phyloP scores from a whole-genome alignment of 257 asterid species.

The Verbena officinalis region DNA sequence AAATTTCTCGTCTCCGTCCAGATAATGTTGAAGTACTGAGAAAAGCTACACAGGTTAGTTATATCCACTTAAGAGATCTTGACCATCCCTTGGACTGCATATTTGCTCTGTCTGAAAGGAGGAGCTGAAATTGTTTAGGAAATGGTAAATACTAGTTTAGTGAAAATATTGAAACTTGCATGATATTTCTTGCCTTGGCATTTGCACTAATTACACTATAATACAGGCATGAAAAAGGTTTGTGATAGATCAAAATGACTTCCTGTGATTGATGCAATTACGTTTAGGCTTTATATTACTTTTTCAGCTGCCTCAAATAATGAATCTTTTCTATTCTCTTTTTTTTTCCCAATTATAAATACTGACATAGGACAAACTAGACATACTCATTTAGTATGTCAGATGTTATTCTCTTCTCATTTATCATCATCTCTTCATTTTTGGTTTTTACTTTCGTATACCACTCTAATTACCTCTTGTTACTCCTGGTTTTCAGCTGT shows the following conservation, averaged over 20 bases:
- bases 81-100: constrained; percentile 16
- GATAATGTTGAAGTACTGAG: constrained; percentile 49
- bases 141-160: too few relatives aligned
- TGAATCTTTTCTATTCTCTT: neutral
- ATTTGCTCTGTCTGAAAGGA: neutral
- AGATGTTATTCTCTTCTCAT: constrained; percentile 6
- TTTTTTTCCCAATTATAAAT: neutral
- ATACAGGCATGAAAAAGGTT: neutral
- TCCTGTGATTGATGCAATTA: neutral
- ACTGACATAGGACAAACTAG: neutral
- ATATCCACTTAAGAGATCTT: neutral
- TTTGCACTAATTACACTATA: neutral
- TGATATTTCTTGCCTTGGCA: constrained; percentile 10
- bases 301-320: constrained; percentile 15
- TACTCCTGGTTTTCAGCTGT: constrained; percentile 45
- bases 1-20: constrained; percentile 65
- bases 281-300: neutral
- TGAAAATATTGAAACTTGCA: too few relatives aligned
- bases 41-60: constrained; percentile 60
- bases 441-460: neutral
- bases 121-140: neutral
- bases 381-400: neutral
- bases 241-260: neutral
- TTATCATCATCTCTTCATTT: neutral
- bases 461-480: constrained; percentile 1